Evolutionary conservation across 805 yeast genomes (phyloP), one percentile per base, ranked within the genome.

Genomic region (Candida maesae): DNA sequence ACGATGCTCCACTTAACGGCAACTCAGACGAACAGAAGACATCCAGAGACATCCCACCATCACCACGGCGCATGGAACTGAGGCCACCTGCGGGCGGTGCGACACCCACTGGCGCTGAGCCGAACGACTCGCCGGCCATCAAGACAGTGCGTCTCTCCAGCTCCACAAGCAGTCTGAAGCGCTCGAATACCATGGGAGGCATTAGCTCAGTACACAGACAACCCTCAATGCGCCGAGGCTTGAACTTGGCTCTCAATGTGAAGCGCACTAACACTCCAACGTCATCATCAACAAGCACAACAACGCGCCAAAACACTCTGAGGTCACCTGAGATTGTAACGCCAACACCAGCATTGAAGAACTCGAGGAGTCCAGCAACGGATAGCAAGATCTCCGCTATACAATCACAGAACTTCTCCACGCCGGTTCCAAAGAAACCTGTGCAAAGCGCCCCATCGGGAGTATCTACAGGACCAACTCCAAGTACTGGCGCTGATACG

Each of bases 161-260:
- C 4, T 28, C 37, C 6, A 3, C 5, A 7, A 20, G 46, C 13
- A 44, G 46, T 3, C 21, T 55, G 7, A 46, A 38, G 24, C 48
- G 62, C 29, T 52, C 58, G 11, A 46, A 45, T 37, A 54, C 63
- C 4, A 46, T 41, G 33, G 51, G 57, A 21, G 51, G 46, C 2
- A 39, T 43, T 24, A 43, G 42, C 48, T 10, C 50, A 39, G 10
- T 50, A 59, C 14, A 39, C 41, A 26, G 45, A 42, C 50, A 41
- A 25, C 47, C 47, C 1, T 46, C 50, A 7, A 36, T 36, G 36
- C 50, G 50, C 26, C 35, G 49, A 30, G 61, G 61, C 5, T 37
- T 56, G 39, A 55, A 56, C 32, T 38, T 56, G 19, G 52, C 50
- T 4, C 35, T 56, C 14, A 41, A 39, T 25, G 18, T 44, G 35